Base-by-base conservation (phyloP, 108 stramenopile genomes). In the Tribonema minus region DNA sequence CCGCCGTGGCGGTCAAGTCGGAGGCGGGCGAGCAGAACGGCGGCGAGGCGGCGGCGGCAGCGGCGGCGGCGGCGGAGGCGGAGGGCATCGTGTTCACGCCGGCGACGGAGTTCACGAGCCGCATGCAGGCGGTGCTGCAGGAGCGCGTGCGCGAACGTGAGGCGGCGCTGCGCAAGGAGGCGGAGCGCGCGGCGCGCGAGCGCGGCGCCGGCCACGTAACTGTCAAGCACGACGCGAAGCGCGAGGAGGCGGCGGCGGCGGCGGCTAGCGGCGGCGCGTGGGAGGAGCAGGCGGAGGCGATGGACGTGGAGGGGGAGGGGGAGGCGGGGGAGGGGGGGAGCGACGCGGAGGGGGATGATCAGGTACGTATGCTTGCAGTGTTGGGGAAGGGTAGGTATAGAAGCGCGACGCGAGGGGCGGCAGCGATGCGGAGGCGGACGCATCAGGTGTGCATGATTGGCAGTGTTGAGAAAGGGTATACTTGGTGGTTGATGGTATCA, bases 71-170 rank as follows among this genome's bases (percentile, higher is more conserved):
- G 3, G 15, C 12, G 1, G 68, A 61, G 31, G 84, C 61, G 32
- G 81, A 28, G 12, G 75, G 36, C 15, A 69, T 85, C 40, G 81
- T 85, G 23, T 85, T 85, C 37, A 83, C 81, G 23, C 72, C 76
- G 33, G 83, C 84, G 27, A 83, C 82, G 9, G 84, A 85, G 71
- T 85, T 85, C 58, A 73, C 82, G 1, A 79, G 70, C 58, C 76
- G 84, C 3, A 58, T 85, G 54, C 64, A 75, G 73, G 73, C 73
- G 20, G 65, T 64, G 2, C 73, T 75, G 0, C n/a, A 75, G 33
- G 73, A 75, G 12, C 73, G 73, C 46, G 65, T 65, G 62, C 61
- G 62, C 33, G 62, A 62, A 25, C 38, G 26, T 26, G 36, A 32
- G 7, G 40, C 36, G 2, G 73, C 73, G 27, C 37, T 61, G 1